These are phyloP conservation scores for Volvariella surrecta DNA, from an alignment of 1,284 basidiomycete species.

Conservation along the genomic window DNA sequence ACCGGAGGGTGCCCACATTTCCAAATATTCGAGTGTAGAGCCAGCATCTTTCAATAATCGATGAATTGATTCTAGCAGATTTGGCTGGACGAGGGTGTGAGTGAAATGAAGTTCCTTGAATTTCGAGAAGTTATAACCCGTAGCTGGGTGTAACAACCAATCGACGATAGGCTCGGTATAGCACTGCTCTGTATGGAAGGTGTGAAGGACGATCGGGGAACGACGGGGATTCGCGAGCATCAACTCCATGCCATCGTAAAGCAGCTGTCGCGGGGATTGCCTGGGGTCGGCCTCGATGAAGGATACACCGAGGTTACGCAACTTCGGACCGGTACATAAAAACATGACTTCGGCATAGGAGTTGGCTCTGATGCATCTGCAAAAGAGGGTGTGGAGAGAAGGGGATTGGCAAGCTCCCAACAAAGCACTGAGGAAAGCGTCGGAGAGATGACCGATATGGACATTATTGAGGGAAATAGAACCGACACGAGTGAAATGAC, in stretches of 20 bases:
- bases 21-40: constrained; percentile 57
- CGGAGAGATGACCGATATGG: neutral
- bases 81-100: constrained; percentile 1
- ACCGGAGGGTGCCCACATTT: neutral
- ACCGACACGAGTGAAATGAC: neutral
- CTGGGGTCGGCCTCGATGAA: neutral
- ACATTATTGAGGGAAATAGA: neutral
- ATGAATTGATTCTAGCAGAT: constrained; percentile 16
- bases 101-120: neutral
- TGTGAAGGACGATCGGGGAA: neutral
- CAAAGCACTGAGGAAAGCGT: neutral
- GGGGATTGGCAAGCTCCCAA: neutral
- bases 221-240: neutral
- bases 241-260: neutral
- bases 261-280: neutral
- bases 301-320: neutral
- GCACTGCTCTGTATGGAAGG: neutral
- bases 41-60: constrained; percentile 33
- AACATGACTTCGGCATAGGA: neutral
- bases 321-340: neutral
- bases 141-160: neutral
- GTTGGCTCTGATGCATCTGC: neutral
- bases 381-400: neutral
- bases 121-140: constrained; percentile 3
- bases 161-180: neutral